These are phyloP conservation scores for Leucocoprinus leucothites DNA, from an alignment of 768 basidiomycete genomes.

Conservation along the genomic window DNA sequence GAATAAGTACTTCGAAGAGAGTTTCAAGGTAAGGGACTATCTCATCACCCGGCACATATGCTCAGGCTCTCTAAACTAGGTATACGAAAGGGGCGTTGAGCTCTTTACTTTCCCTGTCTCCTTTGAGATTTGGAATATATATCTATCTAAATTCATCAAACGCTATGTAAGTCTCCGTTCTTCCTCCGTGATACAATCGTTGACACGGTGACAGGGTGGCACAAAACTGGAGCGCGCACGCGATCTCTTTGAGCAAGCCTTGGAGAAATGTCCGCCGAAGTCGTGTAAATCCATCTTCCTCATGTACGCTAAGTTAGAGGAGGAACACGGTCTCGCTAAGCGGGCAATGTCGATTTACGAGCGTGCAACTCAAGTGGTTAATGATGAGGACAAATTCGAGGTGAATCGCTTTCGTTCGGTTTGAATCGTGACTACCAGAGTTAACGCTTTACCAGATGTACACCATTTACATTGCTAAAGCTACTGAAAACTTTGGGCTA, in stretches of 20 bases:
- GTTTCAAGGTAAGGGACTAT: conserved; percentile 78
- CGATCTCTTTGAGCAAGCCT: conserved; percentile 95
- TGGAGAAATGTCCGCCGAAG: conserved; percentile 94
- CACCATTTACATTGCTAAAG: conserved; percentile 96
- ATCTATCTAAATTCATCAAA: conserved; percentile 93
- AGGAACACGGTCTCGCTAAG: conserved; percentile 93
- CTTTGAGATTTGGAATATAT: conserved; percentile 99
- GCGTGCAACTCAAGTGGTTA: conserved; percentile 83
- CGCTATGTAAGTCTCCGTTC: conserved; percentile 71
- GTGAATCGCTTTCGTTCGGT: conserved; percentile 36
- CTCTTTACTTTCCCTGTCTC: conserved; percentile 97
- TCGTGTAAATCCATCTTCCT: conserved; percentile 93
- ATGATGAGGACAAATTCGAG: conserved; percentile 92
- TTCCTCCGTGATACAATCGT: not conserved
- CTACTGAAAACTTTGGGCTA: conserved; percentile 91
- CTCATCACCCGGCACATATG: not conserved
- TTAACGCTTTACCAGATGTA: conserved; percentile 64
- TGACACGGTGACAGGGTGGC: conserved; percentile 58
- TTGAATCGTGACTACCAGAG: not conserved
- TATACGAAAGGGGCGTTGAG: conserved; percentile 96
- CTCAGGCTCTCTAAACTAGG: conserved; percentile 38
- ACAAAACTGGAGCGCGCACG: conserved; percentile 93
- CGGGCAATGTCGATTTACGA: conserved; percentile 96
- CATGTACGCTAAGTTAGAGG: conserved; percentile 95
- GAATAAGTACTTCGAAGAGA: conserved; percentile 97